These are phyloP conservation scores for Microcera coccophila DNA, from an alignment of 2,329 filamentous ascomycete genomes.

Conservation along the genomic window DNA sequence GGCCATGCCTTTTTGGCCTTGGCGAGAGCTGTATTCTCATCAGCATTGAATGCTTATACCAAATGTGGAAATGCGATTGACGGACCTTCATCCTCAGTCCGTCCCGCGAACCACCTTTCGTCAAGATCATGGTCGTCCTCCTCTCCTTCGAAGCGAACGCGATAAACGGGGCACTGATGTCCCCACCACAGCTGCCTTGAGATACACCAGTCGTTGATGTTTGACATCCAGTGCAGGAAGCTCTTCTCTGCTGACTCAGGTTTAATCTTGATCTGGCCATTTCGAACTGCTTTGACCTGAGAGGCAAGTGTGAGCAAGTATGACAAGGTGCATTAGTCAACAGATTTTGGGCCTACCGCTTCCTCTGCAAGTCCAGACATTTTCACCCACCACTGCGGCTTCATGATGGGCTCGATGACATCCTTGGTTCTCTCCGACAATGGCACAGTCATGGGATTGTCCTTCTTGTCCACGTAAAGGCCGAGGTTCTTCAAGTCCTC, in stretches of 20 bases:
- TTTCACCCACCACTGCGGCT: slow-evolving; percentile 97
- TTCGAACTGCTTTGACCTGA: slow-evolving; percentile 76
- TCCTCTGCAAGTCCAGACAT: slow-evolving; percentile 80
- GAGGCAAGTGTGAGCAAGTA: too few relatives aligned
- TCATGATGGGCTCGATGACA: slow-evolving; percentile 89
- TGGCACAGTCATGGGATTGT: slow-evolving; percentile 92
- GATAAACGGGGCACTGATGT: slow-evolving; percentile 86
- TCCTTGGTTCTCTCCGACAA: slow-evolving; percentile 89
- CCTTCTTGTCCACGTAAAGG: slow-evolving; percentile 88
- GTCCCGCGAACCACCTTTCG: slow-evolving; percentile 77
- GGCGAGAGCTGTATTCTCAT: too few relatives aligned
- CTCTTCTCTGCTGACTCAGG: slow-evolving; percentile 80
- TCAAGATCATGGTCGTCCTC: slow-evolving; percentile 59
- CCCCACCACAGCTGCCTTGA: slow-evolving; percentile 96
- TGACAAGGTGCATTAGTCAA: too few relatives aligned
- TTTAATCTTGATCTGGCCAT: slow-evolving; percentile 78
- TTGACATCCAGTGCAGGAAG: slow-evolving; percentile 80
- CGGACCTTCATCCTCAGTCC: slow-evolving; percentile 73
- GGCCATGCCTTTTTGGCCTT: slow-evolving; percentile 80
- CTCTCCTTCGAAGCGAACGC: slow-evolving; percentile 82
- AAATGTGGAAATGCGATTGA: too few relatives aligned
- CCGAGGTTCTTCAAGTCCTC: slow-evolving; percentile 80
- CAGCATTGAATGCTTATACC: too few relatives aligned
- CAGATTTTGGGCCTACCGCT: too few relatives aligned
- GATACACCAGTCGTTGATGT: slow-evolving; percentile 91